Evolutionary conservation across 169 alveolate species (phyloP).

Genomic region (Blepharisma undulans): DNA sequence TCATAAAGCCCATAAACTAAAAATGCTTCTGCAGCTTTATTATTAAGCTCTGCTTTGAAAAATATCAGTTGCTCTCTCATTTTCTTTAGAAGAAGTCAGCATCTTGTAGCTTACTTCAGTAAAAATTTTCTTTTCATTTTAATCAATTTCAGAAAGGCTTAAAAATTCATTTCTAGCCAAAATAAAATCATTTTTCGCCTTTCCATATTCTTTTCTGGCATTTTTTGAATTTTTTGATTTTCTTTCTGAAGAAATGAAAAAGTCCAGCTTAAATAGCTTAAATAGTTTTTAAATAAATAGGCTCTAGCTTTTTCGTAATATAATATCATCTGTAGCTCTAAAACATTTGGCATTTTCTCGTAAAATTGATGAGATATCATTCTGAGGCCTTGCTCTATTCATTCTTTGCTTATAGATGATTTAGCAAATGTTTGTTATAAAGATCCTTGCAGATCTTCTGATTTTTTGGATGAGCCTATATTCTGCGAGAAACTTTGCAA

Average conservation of each 20-base stretch:
- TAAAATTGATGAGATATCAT: constrained; percentile 61
- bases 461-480: neutral
- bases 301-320: too few species aligned
- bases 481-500: constrained; percentile 62
- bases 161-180: neutral
- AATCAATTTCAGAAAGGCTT: neutral
- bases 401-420: constrained; percentile 40
- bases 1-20: constrained; percentile 14
- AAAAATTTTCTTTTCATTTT: neutral
- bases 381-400: constrained; percentile 68
- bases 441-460: neutral
- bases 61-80: constrained; percentile 15
- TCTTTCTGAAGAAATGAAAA: too few species aligned
- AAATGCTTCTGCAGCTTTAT: constrained; percentile 51
- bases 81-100: neutral
- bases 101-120: constrained; percentile 34
- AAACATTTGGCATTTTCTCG: constrained; percentile 80
- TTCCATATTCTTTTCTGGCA: too few species aligned
- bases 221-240: too few species aligned
- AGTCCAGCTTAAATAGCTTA: too few species aligned
- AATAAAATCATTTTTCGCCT: neutral
- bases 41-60: neutral
- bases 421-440: neutral
- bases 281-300: too few species aligned
- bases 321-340: constrained; percentile 37